Base-by-base conservation (phyloP, 1,284 basidiomycete genomes). In the Porodaedalea pini region DNA sequence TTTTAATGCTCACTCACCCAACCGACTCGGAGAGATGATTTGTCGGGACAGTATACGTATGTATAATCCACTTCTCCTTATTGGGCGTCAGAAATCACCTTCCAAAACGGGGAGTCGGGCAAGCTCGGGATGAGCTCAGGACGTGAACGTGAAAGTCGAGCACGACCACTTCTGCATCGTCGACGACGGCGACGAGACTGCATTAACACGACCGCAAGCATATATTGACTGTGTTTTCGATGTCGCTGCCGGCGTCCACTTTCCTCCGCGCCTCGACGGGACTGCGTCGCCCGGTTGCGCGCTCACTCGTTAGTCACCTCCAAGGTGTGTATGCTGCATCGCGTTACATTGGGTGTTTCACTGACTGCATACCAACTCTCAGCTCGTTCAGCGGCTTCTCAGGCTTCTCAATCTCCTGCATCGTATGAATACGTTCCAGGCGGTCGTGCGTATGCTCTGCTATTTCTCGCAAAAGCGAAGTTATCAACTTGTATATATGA, bases 361-460 rank as follows among this genome's bases (percentile, higher is more conserved):
- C 13, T 52, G n/a, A 52, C 4, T 23, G 17, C 13, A 3, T 31
- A 27, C 27, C 15, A 19, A 6, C 4, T 7, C 13, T 23, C 17
- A 51, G 48, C 41, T 29, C 48, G 34, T 15, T 29, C 45, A 7
- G 27, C 43, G n/a, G 43, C n/a, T 21, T 37, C 44, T 21, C 17
- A 37, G 25, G 27, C 55, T 4, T 4, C 50, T 36, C 34, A 49
- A 0, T 43, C 59, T 11, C 39, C 48, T 1, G 27, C 58, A 6
- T 51, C 54, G 7, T 60, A 57, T 19, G 27, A 27, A 54, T 87
- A 86, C 65, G 78, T 86, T 63, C 84, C 86, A 39, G 86, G 86
- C 59, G 86, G 86, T 66, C 86, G 85, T 88, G 66, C 67, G 86
- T 85, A n/a, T 40, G 17, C 41, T 32, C 32, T 32, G 1, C 40